These are phyloP conservation scores for Magnaporthiopsis rhizophila DNA, from an alignment of 2,329 filamentous ascomycete species.

Conservation along the genomic window DNA sequence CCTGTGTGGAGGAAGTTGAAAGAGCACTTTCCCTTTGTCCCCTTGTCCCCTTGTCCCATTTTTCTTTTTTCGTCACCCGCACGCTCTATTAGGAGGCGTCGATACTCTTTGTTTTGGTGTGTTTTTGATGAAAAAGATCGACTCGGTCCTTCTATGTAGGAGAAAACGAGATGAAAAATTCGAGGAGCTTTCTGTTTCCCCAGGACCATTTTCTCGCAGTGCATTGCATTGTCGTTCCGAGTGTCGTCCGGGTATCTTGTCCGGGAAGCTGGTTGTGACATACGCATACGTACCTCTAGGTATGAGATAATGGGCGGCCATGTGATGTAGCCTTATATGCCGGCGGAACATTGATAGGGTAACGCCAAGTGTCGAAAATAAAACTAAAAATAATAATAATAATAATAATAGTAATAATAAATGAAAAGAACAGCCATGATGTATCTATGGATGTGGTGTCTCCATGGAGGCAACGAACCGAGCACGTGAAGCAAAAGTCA, in stretches of 20 bases:
- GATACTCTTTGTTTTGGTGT: not conserved
- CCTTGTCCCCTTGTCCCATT: not conserved
- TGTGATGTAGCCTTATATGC: too few species aligned
- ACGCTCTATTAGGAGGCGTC: not conserved
- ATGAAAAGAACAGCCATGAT: too few species aligned
- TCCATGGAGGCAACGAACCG: too few species aligned
- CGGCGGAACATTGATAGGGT: too few species aligned
- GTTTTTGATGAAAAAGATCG: not conserved
- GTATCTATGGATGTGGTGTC: too few species aligned
- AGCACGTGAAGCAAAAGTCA: too few species aligned
- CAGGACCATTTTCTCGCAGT: not conserved
- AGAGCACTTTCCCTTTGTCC: not conserved
- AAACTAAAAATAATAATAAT: too few species aligned
- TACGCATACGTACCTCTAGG: too few species aligned
- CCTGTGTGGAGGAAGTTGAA: not conserved
- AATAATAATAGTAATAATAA: too few species aligned
- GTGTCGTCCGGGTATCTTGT: not conserved
- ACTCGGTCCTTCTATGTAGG: not conserved
- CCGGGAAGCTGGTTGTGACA: too few species aligned
- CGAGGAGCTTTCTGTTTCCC: not conserved
- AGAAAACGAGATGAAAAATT: not conserved
- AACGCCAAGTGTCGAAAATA: too few species aligned
- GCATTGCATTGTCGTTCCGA: not conserved
- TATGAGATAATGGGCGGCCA: too few species aligned
- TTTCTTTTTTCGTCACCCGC: not conserved